A percentile compares a stretch with the other conserved stretches of the same genome.
These are phyloP conservation scores for Physcomitrium patens DNA, from an alignment of 225 moss, liverwort and hornwort species.

Conservation along the genomic window DNA sequence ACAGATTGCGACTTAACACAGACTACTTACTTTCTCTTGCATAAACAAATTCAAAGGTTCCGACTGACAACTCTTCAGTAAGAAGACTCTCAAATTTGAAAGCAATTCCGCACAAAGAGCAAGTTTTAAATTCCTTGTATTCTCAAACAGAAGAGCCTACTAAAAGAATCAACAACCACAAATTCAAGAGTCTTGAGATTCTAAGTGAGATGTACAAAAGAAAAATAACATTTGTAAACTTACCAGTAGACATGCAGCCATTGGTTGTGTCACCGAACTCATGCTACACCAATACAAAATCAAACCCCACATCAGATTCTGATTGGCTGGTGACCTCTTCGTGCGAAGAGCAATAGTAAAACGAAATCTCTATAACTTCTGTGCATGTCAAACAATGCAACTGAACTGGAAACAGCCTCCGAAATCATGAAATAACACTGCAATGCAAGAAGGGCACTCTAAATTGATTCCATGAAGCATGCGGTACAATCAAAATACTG, in stretches of 20 bases:
- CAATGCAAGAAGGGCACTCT: not conserved
- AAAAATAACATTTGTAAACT: not conserved
- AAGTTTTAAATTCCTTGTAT: too few relatives aligned
- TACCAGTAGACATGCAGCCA: slow-evolving; percentile 87
- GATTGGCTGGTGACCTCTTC: not conserved
- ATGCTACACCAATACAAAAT: slow-evolving; percentile 46
- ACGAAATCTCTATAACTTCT: too few relatives aligned
- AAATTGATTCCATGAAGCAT: not conserved
- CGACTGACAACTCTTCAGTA: too few relatives aligned
- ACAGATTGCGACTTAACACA: too few relatives aligned
- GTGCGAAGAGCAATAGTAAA: not conserved
- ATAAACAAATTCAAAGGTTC: too few relatives aligned
- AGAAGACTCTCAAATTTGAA: too few relatives aligned
- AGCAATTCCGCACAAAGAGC: too few relatives aligned
- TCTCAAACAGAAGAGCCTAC: not conserved
- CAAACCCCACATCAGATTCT: slow-evolving; percentile 23
- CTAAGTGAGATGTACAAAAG: not conserved
- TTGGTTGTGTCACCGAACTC: slow-evolving; percentile 91
- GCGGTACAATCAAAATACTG: not conserved
- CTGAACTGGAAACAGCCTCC: not conserved
- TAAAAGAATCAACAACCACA: not conserved
- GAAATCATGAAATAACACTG: not conserved
- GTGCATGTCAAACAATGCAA: not conserved
- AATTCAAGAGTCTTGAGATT: not conserved
- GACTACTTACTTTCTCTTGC: too few relatives aligned